Base-by-base conservation (phyloP, 768 basidiomycete species). In the Rhodotorula toruloides region DNA sequence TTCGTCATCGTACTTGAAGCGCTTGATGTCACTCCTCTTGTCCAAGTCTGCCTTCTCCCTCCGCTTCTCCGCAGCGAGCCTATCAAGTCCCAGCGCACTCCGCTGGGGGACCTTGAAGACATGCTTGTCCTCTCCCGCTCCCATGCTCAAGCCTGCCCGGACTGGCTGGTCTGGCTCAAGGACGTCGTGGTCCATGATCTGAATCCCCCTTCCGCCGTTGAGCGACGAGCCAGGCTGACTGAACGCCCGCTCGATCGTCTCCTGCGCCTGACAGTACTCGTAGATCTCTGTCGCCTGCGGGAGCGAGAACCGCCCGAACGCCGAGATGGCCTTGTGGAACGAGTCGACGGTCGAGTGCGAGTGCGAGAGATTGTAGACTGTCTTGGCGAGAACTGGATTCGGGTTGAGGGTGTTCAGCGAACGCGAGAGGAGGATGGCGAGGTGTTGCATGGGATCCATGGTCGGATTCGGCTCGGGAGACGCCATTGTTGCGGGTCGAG, bases 221-320 rank as follows among this genome's bases (percentile, higher is more conserved):
- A 25, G 21, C 21, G 44, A 17, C 21, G 44, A 46, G 31, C 39
- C 52, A 16, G 66, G 63, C 17, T 63, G 46, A 36, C 55, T n/a
- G 59, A 70, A 66, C 22, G 65, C 70, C 44, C 60, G 49, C 50
- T 58, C 66, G 52, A 68, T 40, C 37, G 32, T 44, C 50, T 61
- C 56, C 22, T 58, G 60, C 8, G 52, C 25, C 40, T 61, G 63
- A 60, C 70, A 67, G n/a, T 31, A 46, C 48, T 71, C 60, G 62
- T 58, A 88, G 13, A 93, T 78, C 70, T 90, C 88, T 47, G 83
- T 80, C 58, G 93, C 81, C 74, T 89, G 88, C 42, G 85, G 84
- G 74, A 85, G 84, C 75, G 86, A 82, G 75, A 93, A 92, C 81
- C 89, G 89, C 76, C 90, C 91, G 79, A 96, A 93, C 39, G 86